phyloP scores from a whole-genome alignment of 495 filamentous ascomycete species.

The Talaromyces proteolyticus region DNA sequence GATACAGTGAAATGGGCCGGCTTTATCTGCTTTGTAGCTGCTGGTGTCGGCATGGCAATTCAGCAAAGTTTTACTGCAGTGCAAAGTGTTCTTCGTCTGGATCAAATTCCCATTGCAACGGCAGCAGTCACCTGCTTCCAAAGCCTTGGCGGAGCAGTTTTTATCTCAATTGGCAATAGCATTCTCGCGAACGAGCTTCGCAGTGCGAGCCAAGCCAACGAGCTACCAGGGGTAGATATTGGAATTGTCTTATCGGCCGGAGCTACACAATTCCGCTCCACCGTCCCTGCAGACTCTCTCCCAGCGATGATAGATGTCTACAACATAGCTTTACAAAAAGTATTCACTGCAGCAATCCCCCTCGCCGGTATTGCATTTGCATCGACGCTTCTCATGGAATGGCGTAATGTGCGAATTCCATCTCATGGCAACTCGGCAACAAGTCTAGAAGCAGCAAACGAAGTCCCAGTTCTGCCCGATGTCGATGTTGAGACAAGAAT shows the following conservation, averaged over 20 bases:
- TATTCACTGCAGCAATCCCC: slow-evolving; percentile 54
- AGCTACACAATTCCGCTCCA: slow-evolving; percentile 47
- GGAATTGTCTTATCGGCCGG: slow-evolving; percentile 44
- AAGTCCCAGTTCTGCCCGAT: slow-evolving; percentile 1
- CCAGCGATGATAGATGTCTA: slow-evolving; percentile 51
- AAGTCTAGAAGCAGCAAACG: slow-evolving; percentile 23
- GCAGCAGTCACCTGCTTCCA: slow-evolving; percentile 52
- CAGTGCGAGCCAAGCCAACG: slow-evolving; percentile 30
- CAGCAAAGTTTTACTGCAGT: slow-evolving; percentile 34
- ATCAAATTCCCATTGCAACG: slow-evolving; percentile 48
- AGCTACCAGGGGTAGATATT: slow-evolving; percentile 41
- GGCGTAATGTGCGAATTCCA: slow-evolving; percentile 47
- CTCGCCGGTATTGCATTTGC: slow-evolving; percentile 49
- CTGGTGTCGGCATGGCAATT: slow-evolving; percentile 45
- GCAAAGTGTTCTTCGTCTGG: slow-evolving; percentile 17
- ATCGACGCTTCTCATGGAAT: slow-evolving; percentile 49
- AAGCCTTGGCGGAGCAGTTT: slow-evolving; percentile 55
- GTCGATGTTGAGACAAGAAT: slow-evolving; percentile 4
- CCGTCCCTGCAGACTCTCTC: slow-evolving; percentile 34
- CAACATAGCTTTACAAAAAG: slow-evolving; percentile 49
- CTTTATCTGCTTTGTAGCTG: slow-evolving; percentile 52
- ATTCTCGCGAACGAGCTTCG: slow-evolving; percentile 59
- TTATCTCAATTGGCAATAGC: slow-evolving; percentile 60
- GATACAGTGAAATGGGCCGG: slow-evolving; percentile 43
- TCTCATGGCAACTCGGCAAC: background rate